Conservation (phyloP, 2,329 filamentous ascomycete genomes). For the Pyricularia pennisetigena region DNA sequence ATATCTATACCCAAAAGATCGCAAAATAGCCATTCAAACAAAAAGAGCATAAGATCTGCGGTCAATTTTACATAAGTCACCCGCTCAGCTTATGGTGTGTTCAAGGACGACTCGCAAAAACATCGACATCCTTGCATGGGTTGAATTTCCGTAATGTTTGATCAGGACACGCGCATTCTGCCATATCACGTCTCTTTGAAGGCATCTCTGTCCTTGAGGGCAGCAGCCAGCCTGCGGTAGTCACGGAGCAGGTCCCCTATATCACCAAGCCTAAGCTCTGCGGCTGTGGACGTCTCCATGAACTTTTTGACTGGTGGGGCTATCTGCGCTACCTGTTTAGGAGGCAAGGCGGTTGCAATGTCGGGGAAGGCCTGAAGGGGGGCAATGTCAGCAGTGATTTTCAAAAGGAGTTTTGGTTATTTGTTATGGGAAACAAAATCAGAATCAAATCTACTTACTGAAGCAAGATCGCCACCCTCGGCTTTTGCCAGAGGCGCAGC, state of each 20-base stretch:
- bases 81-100: not conserved
- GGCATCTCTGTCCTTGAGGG: constrained; percentile 52
- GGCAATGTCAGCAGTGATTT: not conserved
- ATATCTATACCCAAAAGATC: not conserved
- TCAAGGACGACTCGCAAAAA: not conserved
- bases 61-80: not conserved
- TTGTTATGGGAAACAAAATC: not conserved
- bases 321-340: constrained; percentile 37
- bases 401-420: too few relatives aligned
- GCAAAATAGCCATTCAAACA: not conserved
- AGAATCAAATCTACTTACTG: constrained; percentile 30
- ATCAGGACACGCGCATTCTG: not conserved
- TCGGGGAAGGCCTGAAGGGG: constrained; percentile 47
- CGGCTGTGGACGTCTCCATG: constrained; percentile 59
- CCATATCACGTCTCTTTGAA: constrained; percentile 36
- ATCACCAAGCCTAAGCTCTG: constrained; percentile 63
- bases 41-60: not conserved
- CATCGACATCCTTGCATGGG: not conserved
- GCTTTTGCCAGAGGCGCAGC: constrained; percentile 26
- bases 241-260: constrained; percentile 62
- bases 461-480: constrained; percentile 46
- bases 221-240: constrained; percentile 61
- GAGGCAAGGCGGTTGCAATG: constrained; percentile 42
- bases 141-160: not conserved
- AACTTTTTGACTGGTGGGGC: constrained; percentile 63